Conservation (phyloP, 164 flowering plant species). For the Sextonia rubra region DNA sequence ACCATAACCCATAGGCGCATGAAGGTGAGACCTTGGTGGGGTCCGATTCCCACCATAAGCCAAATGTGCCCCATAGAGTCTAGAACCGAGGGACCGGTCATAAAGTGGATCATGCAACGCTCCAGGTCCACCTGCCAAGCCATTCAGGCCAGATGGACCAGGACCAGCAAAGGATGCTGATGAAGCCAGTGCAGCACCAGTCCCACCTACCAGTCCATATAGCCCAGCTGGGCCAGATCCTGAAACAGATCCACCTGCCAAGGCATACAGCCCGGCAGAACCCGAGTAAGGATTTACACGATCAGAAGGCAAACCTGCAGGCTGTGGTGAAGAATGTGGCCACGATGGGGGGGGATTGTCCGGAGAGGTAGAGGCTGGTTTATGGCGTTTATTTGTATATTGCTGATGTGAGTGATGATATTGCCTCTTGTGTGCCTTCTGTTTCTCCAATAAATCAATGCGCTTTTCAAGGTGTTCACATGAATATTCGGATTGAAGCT, state of each 20-base stretch:
- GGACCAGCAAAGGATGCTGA: not conserved
- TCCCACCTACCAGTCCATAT: not conserved
- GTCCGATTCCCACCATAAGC: slow-evolving; percentile 4
- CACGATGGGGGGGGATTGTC: no score
- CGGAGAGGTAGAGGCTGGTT: slow-evolving; percentile 8
- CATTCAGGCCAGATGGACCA: slow-evolving; percentile 1
- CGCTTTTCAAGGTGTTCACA: slow-evolving; percentile 33
- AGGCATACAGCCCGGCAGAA: not conserved
- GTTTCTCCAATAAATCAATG: slow-evolving; percentile 45
- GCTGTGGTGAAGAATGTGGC: not conserved
- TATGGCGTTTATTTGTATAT: slow-evolving; percentile 31
- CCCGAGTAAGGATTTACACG: not conserved
- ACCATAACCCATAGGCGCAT: not conserved
- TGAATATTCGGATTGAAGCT: slow-evolving; percentile 48
- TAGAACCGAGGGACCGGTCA: slow-evolving; percentile 5
- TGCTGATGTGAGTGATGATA: slow-evolving; percentile 23
- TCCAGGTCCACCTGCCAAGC: slow-evolving; percentile 4
- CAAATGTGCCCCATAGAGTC: slow-evolving; percentile 2
- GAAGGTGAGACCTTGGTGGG: slow-evolving; percentile 9
- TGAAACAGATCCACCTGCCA: not conserved
- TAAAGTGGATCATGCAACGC: not conserved
- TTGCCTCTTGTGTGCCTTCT: slow-evolving; percentile 39
- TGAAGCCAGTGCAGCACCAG: not conserved
- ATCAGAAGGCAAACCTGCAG: not conserved
- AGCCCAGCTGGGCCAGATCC: not conserved